These are phyloP conservation scores for Nannizziopsis arthrosporioides DNA, from an alignment of 2,329 filamentous ascomycete genomes.

Conservation along the genomic window DNA sequence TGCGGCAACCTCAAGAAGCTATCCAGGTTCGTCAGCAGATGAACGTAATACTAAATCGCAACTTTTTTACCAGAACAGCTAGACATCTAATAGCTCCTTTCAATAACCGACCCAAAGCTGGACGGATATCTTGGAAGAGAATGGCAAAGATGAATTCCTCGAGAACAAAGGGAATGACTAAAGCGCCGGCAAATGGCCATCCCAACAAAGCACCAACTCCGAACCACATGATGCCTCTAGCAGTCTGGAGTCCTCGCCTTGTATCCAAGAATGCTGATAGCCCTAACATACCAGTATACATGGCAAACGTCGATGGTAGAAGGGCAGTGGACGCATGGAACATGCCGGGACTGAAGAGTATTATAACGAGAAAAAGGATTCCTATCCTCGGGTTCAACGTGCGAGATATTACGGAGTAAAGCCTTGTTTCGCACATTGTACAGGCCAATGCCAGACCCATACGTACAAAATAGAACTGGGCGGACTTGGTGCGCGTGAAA, in stretches of 20 bases:
- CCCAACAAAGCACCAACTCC: slow-evolving; percentile 73
- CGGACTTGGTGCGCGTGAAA: slow-evolving; percentile 35
- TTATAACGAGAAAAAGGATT: slow-evolving; percentile 67
- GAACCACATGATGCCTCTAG: slow-evolving; percentile 81
- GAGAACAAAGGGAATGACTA: slow-evolving; percentile 66
- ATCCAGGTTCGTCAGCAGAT: slow-evolving; percentile 15
- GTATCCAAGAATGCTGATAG: slow-evolving; percentile 85
- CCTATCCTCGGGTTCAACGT: slow-evolving; percentile 74
- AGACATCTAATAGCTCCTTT: slow-evolving; percentile 57
- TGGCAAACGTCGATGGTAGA: slow-evolving; percentile 88
- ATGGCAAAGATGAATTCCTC: slow-evolving; percentile 57
- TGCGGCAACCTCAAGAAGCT: slow-evolving; percentile 58
- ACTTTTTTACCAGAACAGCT: slow-evolving; percentile 51
- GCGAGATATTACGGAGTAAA: slow-evolving; percentile 66
- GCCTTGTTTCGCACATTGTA: slow-evolving; percentile 66
- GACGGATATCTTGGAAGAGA: slow-evolving; percentile 46
- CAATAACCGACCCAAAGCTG: slow-evolving; percentile 49
- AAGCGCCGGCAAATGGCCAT: slow-evolving; percentile 84
- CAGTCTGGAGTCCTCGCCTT: slow-evolving; percentile 65
- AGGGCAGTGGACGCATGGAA: slow-evolving; percentile 83
- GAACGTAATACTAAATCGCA: background rate
- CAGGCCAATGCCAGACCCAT: slow-evolving; percentile 62
- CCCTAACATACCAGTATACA: slow-evolving; percentile 84
- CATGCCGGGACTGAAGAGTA: slow-evolving; percentile 74
- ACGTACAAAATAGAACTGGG: slow-evolving; percentile 80